Evolutionary conservation across 1,284 basidiomycete species (phyloP), one percentile per base, ranked within the genome.

Genomic region (Singerocomus inundabilis): DNA sequence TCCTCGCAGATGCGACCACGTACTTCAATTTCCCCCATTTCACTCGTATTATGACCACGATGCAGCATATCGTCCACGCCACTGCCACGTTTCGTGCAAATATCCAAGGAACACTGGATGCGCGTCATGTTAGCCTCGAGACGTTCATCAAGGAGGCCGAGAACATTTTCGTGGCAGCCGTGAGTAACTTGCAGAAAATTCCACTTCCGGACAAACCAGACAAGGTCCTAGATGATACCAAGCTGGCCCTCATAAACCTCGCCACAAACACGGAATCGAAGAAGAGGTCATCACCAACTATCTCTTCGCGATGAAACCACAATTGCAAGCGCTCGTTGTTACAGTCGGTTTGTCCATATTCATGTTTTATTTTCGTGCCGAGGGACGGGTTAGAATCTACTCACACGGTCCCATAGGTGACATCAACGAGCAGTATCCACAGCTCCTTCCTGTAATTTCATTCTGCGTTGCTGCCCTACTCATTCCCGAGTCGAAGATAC

Each of bases 401-500:
- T 46, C 5, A 54, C 11, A 9, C 6, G n/a, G 5, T 46, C n/a
- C 9, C 11, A 7, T 8, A 63, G 60, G 49, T 0, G 49, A 61
- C 10, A 51, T 61, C 31, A 56, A 51, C 4, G 49, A 63, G 6
- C 49, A 56, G 21, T 11, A 58, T 29, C 56, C 58, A 2, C 3
- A 25, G 4, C 46, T 61, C 7, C 31, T 60, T 12, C 39, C 49
- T 3, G 8, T 10, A 8, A 18, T 63, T 7, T 9, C 13, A 13
- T 56, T 48, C 21, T 42, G 34, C 16, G 36, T 60, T 11, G 28
- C 15, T 1, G 7, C 1, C 13, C 6, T 54, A n/a, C 58, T 63
- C 21, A 13, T 60, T 34, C 34, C 51, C 0, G 44, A 61, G 21
- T 31, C 12, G 1, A 51, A 53, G 52, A 47, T 59, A 13, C 38